These are phyloP conservation scores for Termitomyces sp. DNA, from an alignment of 768 basidiomycete genomes.

Conservation along the genomic window DNA sequence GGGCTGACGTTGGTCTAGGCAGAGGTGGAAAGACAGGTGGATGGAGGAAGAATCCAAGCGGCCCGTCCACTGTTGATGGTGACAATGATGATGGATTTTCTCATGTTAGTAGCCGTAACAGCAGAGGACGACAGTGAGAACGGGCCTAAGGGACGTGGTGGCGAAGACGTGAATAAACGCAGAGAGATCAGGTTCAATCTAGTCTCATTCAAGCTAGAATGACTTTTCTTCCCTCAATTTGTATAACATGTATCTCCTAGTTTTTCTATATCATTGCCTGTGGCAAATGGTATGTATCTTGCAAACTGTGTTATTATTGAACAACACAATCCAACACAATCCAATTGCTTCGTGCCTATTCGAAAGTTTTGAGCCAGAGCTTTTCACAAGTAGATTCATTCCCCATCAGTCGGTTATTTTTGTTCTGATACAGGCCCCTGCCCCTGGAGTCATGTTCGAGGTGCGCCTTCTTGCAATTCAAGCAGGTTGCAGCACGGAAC, in stretches of 20 bases:
- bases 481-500: too few relatives aligned
- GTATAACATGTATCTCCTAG: not conserved
- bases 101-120: not conserved
- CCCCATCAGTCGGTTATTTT: too few relatives aligned
- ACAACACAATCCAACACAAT: not conserved
- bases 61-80: not conserved
- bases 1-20: not conserved
- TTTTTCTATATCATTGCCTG: not conserved
- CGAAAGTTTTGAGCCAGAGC: not conserved
- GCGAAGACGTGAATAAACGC: not conserved
- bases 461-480: too few relatives aligned
- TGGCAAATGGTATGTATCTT: not conserved
- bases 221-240: not conserved
- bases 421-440: too few relatives aligned
- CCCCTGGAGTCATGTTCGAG: too few relatives aligned
- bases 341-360: not conserved
- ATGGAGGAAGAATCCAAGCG: conserved; percentile 9
- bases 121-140: not conserved
- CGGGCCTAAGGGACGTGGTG: not conserved
- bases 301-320: not conserved
- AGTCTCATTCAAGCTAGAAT: not conserved
- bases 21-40: conserved; percentile 2
- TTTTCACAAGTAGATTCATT: not conserved
- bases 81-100: conserved; percentile 3
- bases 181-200: not conserved